Base-by-base conservation (phyloP, 805 yeast genomes). In the Nakazawaea ernobii region DNA sequence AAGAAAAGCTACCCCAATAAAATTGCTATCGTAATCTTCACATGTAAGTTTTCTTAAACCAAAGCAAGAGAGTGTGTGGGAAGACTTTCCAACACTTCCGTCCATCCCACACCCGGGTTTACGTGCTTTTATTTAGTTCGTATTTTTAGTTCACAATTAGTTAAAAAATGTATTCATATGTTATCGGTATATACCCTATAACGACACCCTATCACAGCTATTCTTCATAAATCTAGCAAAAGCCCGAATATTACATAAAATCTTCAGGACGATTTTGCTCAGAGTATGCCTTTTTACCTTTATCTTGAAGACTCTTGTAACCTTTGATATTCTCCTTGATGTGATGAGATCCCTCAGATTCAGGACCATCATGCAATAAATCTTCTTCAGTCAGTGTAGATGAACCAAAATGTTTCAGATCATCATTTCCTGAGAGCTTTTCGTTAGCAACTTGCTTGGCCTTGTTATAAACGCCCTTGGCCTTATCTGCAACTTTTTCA, bases 241-340 rank as follows among this genome's bases (percentile, higher is more conserved):
- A n/a, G n/a, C n/a, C 24, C 24, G 24, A 20, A 3, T 3, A n/a
- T 55, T 59, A 69, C 30, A 70, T 55, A n/a, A 66, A 75, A 54
- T 73, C 77, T 36, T 71, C 76, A 6, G 76, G 74, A 45, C 77
- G 64, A 55, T 67, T 63, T 55, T 73, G 76, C 56, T 71, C 75
- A 35, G 56, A 50, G 53, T 71, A 75, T 17, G 63, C 61, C 52
- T 70, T 65, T 43, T 62, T 36, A 11, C 76, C 77, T 55, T 70
- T 72, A 48, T 71, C 73, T 56, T 70, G 72, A 52, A 72, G 63
- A 53, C 61, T 53, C 32, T 61, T 48, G 57, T 71, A 71, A 11
- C 75, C 75, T 32, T 59, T 48, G 39, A 61, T 49, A 51, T 67
- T 65, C 35, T 62, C 45, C 24, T 50, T 53, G 1, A 64, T 68